Evolutionary conservation across 1,284 basidiomycete species (phyloP).

Genomic region (Sporisorium exsertum): DNA sequence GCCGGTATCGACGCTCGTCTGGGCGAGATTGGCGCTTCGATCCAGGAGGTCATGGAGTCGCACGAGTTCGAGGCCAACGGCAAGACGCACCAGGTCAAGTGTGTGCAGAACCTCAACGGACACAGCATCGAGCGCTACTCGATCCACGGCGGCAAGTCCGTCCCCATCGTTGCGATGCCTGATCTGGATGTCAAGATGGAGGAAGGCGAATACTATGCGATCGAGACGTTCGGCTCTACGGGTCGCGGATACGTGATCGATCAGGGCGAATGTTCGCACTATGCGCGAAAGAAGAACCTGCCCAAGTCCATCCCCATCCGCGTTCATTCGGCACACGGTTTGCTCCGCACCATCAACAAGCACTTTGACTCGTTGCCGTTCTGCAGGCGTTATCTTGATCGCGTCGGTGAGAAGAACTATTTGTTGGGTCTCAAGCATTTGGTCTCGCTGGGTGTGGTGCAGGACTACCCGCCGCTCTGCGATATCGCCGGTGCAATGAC

Average conservation of each 20-base stretch:
- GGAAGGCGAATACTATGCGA: constrained; percentile 98
- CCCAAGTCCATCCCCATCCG: constrained; percentile 75
- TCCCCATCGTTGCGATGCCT: constrained; percentile 83
- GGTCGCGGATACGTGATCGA: constrained; percentile 94
- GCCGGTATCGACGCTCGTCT: constrained; percentile 95
- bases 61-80: constrained; percentile 94
- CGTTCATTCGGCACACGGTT: constrained; percentile 80
- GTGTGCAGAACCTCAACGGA: constrained; percentile 67
- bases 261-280: constrained; percentile 90
- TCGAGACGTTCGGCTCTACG: constrained; percentile 98
- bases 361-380: constrained; percentile 96
- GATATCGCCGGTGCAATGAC: constrained; percentile 73
- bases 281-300: constrained; percentile 76
- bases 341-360: constrained; percentile 89
- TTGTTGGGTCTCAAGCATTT: constrained; percentile 88
- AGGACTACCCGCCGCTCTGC: constrained; percentile 92
- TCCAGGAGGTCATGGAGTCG: constrained; percentile 99
- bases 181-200: constrained; percentile 95
- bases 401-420: constrained; percentile 91
- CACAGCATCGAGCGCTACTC: constrained; percentile 67
- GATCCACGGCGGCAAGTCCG: constrained; percentile 77
- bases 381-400: constrained; percentile 89
- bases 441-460: constrained; percentile 87
- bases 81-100: constrained; percentile 77
- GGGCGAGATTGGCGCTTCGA: constrained; percentile 89